Evolutionary conservation across 495 filamentous ascomycete species (phyloP), one percentile per base, ranked within the genome.

Genomic region (Lindgomyces ingoldianus): DNA sequence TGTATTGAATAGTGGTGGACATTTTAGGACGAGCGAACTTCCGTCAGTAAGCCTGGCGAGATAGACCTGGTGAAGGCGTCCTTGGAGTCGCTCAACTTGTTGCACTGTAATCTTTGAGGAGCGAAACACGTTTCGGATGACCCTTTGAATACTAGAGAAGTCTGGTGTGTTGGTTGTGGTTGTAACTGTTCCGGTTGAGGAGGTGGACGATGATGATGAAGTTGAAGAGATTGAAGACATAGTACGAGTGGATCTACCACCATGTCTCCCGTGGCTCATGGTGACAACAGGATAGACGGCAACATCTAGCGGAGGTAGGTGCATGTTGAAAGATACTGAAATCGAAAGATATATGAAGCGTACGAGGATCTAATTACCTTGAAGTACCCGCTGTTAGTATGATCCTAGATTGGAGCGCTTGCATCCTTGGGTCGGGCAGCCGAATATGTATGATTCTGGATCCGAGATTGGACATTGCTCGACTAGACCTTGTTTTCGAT

Each of bases 21-120:
- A 74, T 68, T 85, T 84, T 8, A 88, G 69, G 1, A 87, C 66
- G 25, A 87, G 67, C 36, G 76, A 74, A 29, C 73, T 74, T 19
- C 80, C 81, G 57, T 87, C 84, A 0, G 83, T 81, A 29, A 87
- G 80, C 39, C 70, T 76, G 8, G 88, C 67, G 0, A 78, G 70
- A 50, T 80, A 83, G 19, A 86, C 74, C 4, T 79, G 77, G 71
- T 86, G 80, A 21, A 87, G 70, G 65, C 81, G 80, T 16, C 78
- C 78, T 18, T 68, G 60, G 21, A 86, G 73, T 10, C 72, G 74
- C 56, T 82, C 79, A 2, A 79, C 73, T 57, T 71, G 71, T 53
- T 74, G 76, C n/a, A 86, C 66, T 47, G 65, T 70, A 47, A 65
- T 79, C 71, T 33, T 77, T 64, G 71, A 57, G 70, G 76, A 65